Evolutionary conservation across 2,329 filamentous ascomycete species (phyloP).

Genomic region (Pestalotiopsis sp.): DNA sequence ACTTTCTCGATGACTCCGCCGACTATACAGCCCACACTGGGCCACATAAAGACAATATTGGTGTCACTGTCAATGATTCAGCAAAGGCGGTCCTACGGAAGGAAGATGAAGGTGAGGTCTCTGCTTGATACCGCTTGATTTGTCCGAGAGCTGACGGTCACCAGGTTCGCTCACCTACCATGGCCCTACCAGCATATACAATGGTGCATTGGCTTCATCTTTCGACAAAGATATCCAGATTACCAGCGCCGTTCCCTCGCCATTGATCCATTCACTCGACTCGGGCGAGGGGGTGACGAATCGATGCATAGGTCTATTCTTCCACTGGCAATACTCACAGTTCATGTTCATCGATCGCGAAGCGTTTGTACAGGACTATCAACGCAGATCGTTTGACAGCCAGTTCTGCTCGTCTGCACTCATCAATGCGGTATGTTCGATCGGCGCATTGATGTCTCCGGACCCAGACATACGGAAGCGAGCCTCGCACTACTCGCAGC

Average conservation of each 20-base stretch:
- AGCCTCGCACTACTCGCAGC: conserved; percentile 10
- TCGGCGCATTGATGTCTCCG: conserved; percentile 19
- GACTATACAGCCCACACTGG: neutral
- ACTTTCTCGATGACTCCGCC: conserved; percentile 30
- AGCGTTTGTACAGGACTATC: conserved; percentile 19
- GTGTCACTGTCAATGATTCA: neutral
- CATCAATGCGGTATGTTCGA: conserved; percentile 16
- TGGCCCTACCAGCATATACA: conserved; percentile 13
- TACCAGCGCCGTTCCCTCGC: neutral
- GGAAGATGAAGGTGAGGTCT: neutral
- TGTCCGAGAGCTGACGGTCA: neutral
- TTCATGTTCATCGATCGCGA: conserved; percentile 23
- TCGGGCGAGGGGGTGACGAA: neutral
- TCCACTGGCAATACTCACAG: conserved; percentile 20
- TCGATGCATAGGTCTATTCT: conserved; percentile 20
- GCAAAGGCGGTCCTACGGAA: neutral
- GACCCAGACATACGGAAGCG: conserved; percentile 1
- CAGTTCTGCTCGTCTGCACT: conserved; percentile 16
- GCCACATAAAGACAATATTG: neutral
- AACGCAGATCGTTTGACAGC: conserved; percentile 10
- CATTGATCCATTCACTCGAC: neutral
- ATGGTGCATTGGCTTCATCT: neutral
- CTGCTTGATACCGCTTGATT: neutral
- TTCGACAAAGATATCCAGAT: neutral
- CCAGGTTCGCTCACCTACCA: conserved; percentile 10